Evolutionary conservation across 768 basidiomycete genomes (phyloP).

Genomic region (Mycena epipterygia): DNA sequence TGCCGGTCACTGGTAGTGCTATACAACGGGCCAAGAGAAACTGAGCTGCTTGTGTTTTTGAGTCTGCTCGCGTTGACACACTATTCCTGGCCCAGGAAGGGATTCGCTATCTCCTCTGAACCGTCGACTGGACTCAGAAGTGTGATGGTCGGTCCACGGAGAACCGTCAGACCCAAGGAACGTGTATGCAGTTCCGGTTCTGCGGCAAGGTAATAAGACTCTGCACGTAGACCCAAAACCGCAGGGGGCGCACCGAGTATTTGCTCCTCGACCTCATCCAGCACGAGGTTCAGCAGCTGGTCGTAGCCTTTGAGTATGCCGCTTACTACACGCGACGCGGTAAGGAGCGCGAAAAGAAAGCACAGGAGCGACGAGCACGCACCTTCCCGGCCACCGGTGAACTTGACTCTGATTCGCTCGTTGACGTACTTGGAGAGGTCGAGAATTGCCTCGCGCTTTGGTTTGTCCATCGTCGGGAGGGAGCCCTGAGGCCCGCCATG

Average conservation of each 20-base stretch:
- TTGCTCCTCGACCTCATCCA: conserved; percentile 95
- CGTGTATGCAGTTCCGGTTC: conserved; percentile 77
- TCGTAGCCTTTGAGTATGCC: conserved; percentile 97
- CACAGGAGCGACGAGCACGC: not conserved
- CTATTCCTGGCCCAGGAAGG: conserved; percentile 82
- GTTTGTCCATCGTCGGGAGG: conserved; percentile 74
- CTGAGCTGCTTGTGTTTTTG: not conserved
- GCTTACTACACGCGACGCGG: conserved; percentile 68
- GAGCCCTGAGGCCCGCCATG: conserved; percentile 63
- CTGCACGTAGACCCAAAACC: conserved; percentile 22
- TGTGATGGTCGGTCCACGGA: conserved; percentile 95
- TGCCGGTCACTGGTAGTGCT: not conserved
- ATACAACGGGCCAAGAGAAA: not conserved
- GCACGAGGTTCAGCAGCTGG: conserved; percentile 95
- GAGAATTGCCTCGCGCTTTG: conserved; percentile 93
- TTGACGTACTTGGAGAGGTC: conserved; percentile 96
- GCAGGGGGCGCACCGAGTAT: conserved; percentile 65
- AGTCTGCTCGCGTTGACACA: not conserved
- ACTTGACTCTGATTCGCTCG: conserved; percentile 94
- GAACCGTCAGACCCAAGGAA: conserved; percentile 86
- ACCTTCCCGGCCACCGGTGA: conserved; percentile 99
- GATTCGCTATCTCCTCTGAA: conserved; percentile 94
- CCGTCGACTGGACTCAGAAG: conserved; percentile 96
- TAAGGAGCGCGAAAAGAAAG: conserved; percentile 9
- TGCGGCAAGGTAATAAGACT: conserved; percentile 42